Conservation (phyloP, 208 protist genomes). For the Endotrypanum monterogeii region DNA sequence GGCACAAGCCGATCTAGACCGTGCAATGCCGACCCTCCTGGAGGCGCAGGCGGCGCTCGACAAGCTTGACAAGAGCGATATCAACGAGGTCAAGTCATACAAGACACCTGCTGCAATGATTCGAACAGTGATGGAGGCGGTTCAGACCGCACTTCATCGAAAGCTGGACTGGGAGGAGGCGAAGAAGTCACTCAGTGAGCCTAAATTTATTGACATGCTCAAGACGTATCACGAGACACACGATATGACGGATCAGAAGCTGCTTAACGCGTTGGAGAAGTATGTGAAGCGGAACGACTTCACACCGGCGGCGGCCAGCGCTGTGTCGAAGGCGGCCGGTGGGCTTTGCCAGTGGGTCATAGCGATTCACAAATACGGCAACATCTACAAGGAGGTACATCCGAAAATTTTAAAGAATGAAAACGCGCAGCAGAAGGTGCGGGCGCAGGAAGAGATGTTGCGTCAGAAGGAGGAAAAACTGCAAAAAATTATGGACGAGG, state of each 20-base stretch:
- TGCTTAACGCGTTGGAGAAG: slow-evolving; percentile 96
- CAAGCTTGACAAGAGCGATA: slow-evolving; percentile 96
- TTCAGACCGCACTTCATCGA: slow-evolving; percentile 96
- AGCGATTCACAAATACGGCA: slow-evolving; percentile 97
- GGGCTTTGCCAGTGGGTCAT: slow-evolving; percentile 98
- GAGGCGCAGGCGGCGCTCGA: slow-evolving; percentile 95
- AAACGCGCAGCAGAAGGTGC: slow-evolving; percentile 92
- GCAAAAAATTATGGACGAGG: slow-evolving; percentile 93
- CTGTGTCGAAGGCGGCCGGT: slow-evolving; percentile 95
- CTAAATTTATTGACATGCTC: slow-evolving; percentile 96
- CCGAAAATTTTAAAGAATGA: slow-evolving; percentile 97
- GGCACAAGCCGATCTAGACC: slow-evolving; percentile 96
- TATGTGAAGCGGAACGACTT: slow-evolving; percentile 95
- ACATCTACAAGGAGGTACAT: slow-evolving; percentile 96
- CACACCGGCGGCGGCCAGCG: slow-evolving; percentile 82
- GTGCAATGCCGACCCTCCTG: slow-evolving; percentile 96
- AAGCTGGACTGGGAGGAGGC: slow-evolving; percentile 95
- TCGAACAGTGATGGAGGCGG: slow-evolving; percentile 95
- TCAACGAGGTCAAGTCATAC: slow-evolving; percentile 98
- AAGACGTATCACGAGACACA: slow-evolving; percentile 96
- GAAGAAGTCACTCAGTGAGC: slow-evolving; percentile 96
- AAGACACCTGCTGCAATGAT: slow-evolving; percentile 95
- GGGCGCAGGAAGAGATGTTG: slow-evolving; percentile 95
- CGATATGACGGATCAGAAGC: slow-evolving; percentile 95
- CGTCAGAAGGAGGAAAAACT: slow-evolving; percentile 93